Conservation (phyloP, 495 filamentous ascomycete species). For the Podospora comata region DNA sequence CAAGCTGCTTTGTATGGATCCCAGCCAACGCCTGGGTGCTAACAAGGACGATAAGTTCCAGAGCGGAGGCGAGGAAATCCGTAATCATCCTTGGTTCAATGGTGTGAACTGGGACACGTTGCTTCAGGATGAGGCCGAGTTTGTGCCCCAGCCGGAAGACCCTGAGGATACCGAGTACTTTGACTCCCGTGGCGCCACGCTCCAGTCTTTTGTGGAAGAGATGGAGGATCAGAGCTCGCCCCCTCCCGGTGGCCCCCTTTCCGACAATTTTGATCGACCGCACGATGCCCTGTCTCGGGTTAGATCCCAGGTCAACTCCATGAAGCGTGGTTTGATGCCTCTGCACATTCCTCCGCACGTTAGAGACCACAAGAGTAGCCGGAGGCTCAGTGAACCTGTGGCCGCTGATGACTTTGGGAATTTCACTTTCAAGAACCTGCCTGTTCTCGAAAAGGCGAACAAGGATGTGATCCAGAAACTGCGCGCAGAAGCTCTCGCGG, state of each 20-base stretch:
- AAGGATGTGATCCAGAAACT: slow-evolving; percentile 98
- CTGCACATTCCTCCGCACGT: slow-evolving; percentile 96
- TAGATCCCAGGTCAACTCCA: slow-evolving; percentile 72
- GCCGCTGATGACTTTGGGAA: slow-evolving; percentile 88
- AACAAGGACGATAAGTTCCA: slow-evolving; percentile 76
- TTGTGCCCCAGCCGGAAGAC: slow-evolving; percentile 88
- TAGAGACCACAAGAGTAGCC: slow-evolving; percentile 70
- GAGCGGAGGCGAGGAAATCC: slow-evolving; percentile 85
- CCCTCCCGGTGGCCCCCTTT: slow-evolving; percentile 58
- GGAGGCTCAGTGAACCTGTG: slow-evolving; percentile 87
- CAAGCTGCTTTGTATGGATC: slow-evolving; percentile 77
- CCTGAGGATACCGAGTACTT: slow-evolving; percentile 99
- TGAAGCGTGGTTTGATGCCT: slow-evolving; percentile 88
- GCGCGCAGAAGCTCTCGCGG: slow-evolving; percentile 77
- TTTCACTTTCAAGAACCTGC: slow-evolving; percentile 95
- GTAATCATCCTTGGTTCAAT: slow-evolving; percentile 82
- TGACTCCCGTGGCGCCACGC: slow-evolving; percentile 82
- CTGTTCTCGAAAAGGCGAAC: slow-evolving; percentile 95
- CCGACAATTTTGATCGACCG: slow-evolving; percentile 78
- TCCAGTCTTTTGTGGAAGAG: slow-evolving; percentile 87
- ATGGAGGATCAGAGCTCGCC: slow-evolving; percentile 84
- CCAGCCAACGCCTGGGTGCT: slow-evolving; percentile 73
- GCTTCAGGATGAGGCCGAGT: slow-evolving; percentile 87
- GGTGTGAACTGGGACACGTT: slow-evolving; percentile 87
- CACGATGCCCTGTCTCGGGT: slow-evolving; percentile 93